These are phyloP conservation scores for Mycosphaerella sp. DNA, from an alignment of 2,329 filamentous ascomycete genomes.

Conservation along the genomic window DNA sequence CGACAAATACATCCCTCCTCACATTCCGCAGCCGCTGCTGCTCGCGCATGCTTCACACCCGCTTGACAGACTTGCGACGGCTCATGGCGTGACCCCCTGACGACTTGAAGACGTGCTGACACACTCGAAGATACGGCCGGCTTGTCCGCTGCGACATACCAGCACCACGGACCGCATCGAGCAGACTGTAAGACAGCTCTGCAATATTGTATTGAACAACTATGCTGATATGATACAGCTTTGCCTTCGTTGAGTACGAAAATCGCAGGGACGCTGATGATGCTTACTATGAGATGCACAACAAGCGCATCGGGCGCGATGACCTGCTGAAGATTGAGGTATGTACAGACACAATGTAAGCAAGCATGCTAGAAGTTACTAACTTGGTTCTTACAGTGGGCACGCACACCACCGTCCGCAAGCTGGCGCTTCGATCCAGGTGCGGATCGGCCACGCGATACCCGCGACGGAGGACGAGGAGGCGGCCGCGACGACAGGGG, in stretches of 20 bases:
- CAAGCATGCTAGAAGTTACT: conserved; percentile 10
- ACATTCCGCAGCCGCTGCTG: not conserved
- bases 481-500: conserved; percentile 44
- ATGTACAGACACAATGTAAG: conserved; percentile 30
- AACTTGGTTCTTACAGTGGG: conserved; percentile 63
- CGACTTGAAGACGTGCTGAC: conserved; percentile 33
- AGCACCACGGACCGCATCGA: conserved; percentile 85
- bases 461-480: conserved; percentile 54
- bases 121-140: conserved; percentile 75
- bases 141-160: conserved; percentile 98
- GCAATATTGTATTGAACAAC: conserved; percentile 10
- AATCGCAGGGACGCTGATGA: conserved; percentile 97
- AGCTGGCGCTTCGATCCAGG: conserved; percentile 98
- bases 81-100: not conserved
- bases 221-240: conserved; percentile 51
- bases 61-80: not conserved
- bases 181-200: conserved; percentile 72
- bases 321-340: conserved; percentile 98
- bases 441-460: conserved; percentile 36
- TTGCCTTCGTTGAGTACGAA: conserved; percentile 99
- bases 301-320: conserved; percentile 94
- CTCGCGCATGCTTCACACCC: not conserved
- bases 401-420: conserved; percentile 91
- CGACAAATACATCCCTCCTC: not conserved
- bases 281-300: conserved; percentile 99